Evolutionary conservation across 768 basidiomycete species (phyloP), one percentile per base, ranked within the genome.

Genomic region (Guyanaporus albipodus): DNA sequence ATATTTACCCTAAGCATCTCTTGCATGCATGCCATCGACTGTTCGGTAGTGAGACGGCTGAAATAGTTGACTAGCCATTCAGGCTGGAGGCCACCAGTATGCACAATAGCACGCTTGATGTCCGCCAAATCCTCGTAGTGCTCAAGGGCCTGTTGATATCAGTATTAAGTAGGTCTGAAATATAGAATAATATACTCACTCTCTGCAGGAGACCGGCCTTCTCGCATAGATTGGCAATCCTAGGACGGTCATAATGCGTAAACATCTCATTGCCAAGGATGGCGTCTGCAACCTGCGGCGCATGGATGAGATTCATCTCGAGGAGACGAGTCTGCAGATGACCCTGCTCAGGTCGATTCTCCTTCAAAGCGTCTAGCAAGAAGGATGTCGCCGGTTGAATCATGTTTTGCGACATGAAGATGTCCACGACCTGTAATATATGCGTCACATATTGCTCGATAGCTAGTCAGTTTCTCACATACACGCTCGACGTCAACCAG

Each of bases 251-350:
- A 60, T 97, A 98, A 64, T 98, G 85, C 5, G 86, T 78, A 68
- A 98, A 97, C 92, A 99, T 96, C 62, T 98, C 91, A 66, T 98
- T 99, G 23, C 92, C 92, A 29, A 99, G 85, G 55, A 99, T 99
- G 4, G 96, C 96, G 62, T 99, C 96, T 0, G 96, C 96, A 43
- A 98, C 96, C 67, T 98, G 96, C 53, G 96, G 96, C 4, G 96
- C 96, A 64, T 96, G 87, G 43, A 98, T 71, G 37, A 99, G 77
- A 70, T 99, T 99, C 87, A 99, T 96, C 69, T 99, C 96, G 38
- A 99, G 74, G 12, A 99, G 79, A 49, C 94, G 87, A 0, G 96
- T 99, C 69, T 99, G 96, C 12, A 99, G 73, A 55, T 87, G 92
- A 0, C 83, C 95, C 63, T 99, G 95, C 67, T 99, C 96, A 0